phyloP scores from a whole-genome alignment of 371 early-diverging fungal species.

The Thermomucor indicae-seudaticae region DNA sequence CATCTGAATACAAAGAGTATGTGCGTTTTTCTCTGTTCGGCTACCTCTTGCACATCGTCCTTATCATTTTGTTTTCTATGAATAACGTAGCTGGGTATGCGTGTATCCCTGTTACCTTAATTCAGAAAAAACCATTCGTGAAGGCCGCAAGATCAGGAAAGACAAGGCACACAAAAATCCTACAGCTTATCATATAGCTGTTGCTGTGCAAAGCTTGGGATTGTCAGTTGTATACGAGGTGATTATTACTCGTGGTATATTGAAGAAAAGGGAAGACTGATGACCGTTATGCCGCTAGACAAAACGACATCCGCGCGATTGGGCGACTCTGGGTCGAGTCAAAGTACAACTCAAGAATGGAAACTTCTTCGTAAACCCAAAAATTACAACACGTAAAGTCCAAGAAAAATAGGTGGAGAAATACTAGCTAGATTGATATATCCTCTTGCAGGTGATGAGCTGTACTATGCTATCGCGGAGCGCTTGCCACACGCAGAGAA shows the following conservation, averaged over 20 bases:
- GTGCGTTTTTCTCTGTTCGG: not conserved
- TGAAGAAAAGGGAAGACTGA: too few species aligned
- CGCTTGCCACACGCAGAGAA: slow-evolving; percentile 34
- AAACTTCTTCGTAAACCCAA: slow-evolving; percentile 23
- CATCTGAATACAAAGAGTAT: slow-evolving; percentile 44
- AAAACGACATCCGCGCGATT: slow-evolving; percentile 56
- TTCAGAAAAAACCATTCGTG: slow-evolving; percentile 39
- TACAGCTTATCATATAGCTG: slow-evolving; percentile 62
- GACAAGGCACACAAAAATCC: slow-evolving; percentile 50
- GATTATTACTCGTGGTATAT: too few species aligned
- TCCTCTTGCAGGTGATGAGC: slow-evolving; percentile 19
- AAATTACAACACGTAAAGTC: slow-evolving; percentile 21
- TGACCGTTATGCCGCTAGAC: too few species aligned
- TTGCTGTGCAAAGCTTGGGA: slow-evolving; percentile 54
- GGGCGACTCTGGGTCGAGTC: slow-evolving; percentile 60
- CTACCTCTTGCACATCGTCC: too few species aligned
- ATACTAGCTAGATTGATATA: not conserved
- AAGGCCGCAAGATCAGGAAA: slow-evolving; percentile 52
- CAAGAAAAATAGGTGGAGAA: not conserved
- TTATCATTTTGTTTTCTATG: not conserved
- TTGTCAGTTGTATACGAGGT: slow-evolving; percentile 59
- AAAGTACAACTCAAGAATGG: slow-evolving; percentile 43
- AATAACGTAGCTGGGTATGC: slow-evolving; percentile 51
- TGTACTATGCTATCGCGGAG: slow-evolving; percentile 32
- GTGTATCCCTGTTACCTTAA: slow-evolving; percentile 70